phyloP scores from a whole-genome alignment of 2,329 filamentous ascomycete species.

The Nectriaceae sp. region DNA sequence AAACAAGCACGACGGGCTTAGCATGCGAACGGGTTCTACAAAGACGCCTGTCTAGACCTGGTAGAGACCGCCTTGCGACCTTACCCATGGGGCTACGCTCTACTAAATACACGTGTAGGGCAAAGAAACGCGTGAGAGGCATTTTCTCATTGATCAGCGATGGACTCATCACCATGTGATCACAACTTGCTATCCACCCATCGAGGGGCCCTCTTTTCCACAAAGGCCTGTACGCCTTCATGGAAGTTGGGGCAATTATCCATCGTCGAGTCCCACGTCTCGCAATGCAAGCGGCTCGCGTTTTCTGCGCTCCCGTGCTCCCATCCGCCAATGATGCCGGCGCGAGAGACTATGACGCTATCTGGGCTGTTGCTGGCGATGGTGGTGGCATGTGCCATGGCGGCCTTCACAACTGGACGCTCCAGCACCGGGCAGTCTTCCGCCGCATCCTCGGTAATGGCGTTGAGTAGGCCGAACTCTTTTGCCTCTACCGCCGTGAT shows the following conservation, averaged over 20 bases:
- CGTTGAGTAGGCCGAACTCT: conserved; percentile 67
- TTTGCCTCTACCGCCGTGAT: conserved; percentile 24
- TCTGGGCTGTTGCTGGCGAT: conserved; percentile 35
- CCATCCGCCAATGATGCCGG: conserved; percentile 37
- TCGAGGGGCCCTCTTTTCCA: conserved; percentile 37
- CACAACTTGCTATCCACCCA: not conserved
- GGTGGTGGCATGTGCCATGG: conserved; percentile 28
- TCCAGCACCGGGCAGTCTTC: conserved; percentile 25
- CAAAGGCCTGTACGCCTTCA: conserved; percentile 52
- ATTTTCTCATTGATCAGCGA: too few relatives aligned
- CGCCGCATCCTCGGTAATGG: conserved; percentile 37
- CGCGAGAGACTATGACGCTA: conserved; percentile 38
- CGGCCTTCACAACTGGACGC: conserved; percentile 18
- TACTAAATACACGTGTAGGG: too few relatives aligned
- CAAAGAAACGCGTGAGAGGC: too few relatives aligned
- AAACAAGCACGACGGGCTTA: too few relatives aligned
- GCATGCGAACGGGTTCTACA: too few relatives aligned
- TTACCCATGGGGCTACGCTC: too few relatives aligned
- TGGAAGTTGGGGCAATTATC: conserved; percentile 47
- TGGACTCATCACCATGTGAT: too few relatives aligned
- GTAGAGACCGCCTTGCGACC: too few relatives aligned
- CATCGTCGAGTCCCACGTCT: conserved; percentile 42
- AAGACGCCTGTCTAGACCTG: too few relatives aligned
- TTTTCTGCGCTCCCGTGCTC: conserved; percentile 41
- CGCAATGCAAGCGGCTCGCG: conserved; percentile 39